A percentile compares a stretch with the other conserved stretches of the same genome.
These are phyloP conservation scores for Fusarium cyanostomum DNA, from an alignment of 2,329 filamentous ascomycete species.

Conservation along the genomic window DNA sequence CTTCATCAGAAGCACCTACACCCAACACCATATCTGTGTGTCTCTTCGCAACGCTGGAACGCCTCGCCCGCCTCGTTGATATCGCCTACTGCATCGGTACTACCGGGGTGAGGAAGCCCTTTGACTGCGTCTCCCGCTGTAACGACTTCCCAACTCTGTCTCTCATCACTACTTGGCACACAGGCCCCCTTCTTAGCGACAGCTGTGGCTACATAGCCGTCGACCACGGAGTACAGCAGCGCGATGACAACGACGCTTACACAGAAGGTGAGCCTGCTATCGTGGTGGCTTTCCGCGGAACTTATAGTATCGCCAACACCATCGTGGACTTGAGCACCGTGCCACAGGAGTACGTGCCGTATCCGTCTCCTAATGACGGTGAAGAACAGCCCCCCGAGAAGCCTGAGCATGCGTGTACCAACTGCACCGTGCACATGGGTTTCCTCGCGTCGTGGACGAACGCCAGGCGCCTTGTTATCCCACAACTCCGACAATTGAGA, in stretches of 20 bases:
- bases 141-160: conserved; percentile 82
- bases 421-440: conserved; percentile 93
- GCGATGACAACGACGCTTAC: conserved; percentile 18
- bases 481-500: conserved; percentile 68
- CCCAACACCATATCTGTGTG: conserved; percentile 55
- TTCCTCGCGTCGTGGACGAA: conserved; percentile 87
- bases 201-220: conserved; percentile 94
- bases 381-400: conserved; percentile 47
- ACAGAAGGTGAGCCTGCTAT: conserved; percentile 58
- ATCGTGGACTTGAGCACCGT: conserved; percentile 89
- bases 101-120: conserved; percentile 83
- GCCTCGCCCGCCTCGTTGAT: conserved; percentile 90
- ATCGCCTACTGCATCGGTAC: conserved; percentile 93
- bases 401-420: conserved; percentile 70
- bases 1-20: conserved; percentile 49
- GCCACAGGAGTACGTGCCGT: conserved; percentile 90
- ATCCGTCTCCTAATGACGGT: conserved; percentile 67
- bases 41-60: conserved; percentile 84
- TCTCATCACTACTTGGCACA: conserved; percentile 88
- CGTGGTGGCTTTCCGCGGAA: conserved; percentile 90
- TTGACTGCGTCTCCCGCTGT: conserved; percentile 86
- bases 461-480: conserved; percentile 75
- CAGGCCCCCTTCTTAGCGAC: conserved; percentile 84
- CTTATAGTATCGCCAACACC: conserved; percentile 92
- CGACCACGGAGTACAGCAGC: conserved; percentile 65